Evolutionary conservation across 805 yeast species (phyloP).

Genomic region (Jamesozyma lodderae): DNA sequence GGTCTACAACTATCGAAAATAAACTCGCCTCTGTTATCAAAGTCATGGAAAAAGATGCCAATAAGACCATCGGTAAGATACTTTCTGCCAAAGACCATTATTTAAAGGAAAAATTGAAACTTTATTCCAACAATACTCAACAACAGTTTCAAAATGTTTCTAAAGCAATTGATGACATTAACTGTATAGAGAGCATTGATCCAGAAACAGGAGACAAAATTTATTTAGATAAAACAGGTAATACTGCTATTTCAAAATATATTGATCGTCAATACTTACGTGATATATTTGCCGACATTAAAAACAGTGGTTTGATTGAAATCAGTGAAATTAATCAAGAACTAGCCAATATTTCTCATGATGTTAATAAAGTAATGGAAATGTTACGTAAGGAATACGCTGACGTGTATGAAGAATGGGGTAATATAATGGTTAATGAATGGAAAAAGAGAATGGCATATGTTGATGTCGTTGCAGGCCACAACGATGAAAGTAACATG

Average conservation of each 20-base stretch:
- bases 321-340: slow-evolving; percentile 30
- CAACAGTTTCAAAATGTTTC: slow-evolving; percentile 23
- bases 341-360: slow-evolving; percentile 25
- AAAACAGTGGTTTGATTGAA: slow-evolving; percentile 5
- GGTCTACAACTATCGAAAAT: slow-evolving; percentile 31
- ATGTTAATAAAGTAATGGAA: slow-evolving; percentile 31
- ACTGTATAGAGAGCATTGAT: slow-evolving; percentile 28
- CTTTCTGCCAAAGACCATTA: slow-evolving; percentile 23
- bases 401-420: slow-evolving; percentile 66
- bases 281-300: slow-evolving; percentile 30
- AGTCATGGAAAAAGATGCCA: slow-evolving; percentile 33
- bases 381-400: slow-evolving; percentile 38
- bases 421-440: slow-evolving; percentile 56
- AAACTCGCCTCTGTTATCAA: slow-evolving; percentile 33
- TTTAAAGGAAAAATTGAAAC: slow-evolving; percentile 31
- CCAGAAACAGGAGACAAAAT: slow-evolving; percentile 29
- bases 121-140: slow-evolving; percentile 24
- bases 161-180: slow-evolving; percentile 32
- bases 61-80: slow-evolving; percentile 22
- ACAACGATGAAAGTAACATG: slow-evolving; percentile 25
- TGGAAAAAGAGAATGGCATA: slow-evolving; percentile 52
- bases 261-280: slow-evolving; percentile 42
- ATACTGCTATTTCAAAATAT: slow-evolving; percentile 30
- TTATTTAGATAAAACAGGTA: slow-evolving; percentile 30
- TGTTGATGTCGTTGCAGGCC: slow-evolving; percentile 19